Conservation (phyloP, 192 early-diverging fungal species). For the Chytriomyces sp. region DNA sequence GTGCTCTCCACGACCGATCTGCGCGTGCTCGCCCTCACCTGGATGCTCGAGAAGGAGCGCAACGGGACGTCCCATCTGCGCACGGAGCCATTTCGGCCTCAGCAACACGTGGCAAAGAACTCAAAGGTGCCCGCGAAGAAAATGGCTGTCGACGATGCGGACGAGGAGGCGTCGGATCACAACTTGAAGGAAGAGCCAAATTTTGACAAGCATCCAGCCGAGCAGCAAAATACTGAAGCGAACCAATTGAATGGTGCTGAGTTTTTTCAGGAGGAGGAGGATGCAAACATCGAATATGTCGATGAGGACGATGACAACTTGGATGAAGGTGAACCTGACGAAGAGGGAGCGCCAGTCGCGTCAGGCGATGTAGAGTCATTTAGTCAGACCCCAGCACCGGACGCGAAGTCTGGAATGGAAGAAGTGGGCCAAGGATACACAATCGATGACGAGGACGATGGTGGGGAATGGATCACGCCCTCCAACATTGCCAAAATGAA, state of each 20-base stretch:
- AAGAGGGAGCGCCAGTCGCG: not conserved
- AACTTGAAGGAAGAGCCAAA: no score
- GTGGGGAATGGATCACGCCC: slow-evolving; percentile 92
- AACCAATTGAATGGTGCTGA: no score
- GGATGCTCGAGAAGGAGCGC: slow-evolving; percentile 79
- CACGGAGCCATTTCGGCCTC: not conserved
- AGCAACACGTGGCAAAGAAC: no score
- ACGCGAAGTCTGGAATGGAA: not conserved
- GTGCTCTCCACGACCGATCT: slow-evolving; percentile 81
- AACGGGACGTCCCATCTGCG: slow-evolving; percentile 62
- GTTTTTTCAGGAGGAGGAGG: not conserved
- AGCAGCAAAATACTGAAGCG: not conserved
- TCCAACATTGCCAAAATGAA: slow-evolving; percentile 77
- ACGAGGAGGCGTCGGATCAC: no score
- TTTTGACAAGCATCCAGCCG: not conserved
- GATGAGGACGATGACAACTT: no score
- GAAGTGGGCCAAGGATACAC: slow-evolving; percentile 4
- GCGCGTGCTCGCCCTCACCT: slow-evolving; percentile 85
- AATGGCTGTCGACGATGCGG: no score
- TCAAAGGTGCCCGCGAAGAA: no score
- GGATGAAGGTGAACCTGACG: not conserved
- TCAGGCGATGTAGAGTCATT: not conserved
- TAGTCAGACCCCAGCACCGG: no score
- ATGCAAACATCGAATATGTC: not conserved
- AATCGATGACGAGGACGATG: slow-evolving; percentile 41